These are phyloP conservation scores for Xylaria multiplex DNA, from an alignment of 2,329 filamentous ascomycete species.

Conservation along the genomic window DNA sequence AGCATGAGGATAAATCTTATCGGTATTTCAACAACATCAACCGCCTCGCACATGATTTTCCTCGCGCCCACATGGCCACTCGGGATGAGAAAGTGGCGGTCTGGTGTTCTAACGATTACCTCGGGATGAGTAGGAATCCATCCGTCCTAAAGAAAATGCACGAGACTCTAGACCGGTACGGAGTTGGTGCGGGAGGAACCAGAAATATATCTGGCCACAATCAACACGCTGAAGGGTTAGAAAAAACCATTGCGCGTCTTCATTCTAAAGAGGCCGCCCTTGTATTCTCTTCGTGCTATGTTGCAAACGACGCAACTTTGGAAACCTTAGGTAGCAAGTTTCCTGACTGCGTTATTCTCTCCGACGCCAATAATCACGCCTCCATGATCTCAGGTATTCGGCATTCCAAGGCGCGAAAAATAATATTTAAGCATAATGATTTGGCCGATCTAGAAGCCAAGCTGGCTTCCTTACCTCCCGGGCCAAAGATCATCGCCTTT, in stretches of 20 bases:
- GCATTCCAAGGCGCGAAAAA: slow-evolving; percentile 94
- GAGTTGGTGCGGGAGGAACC: slow-evolving; percentile 93
- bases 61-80: slow-evolving; percentile 83
- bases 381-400: slow-evolving; percentile 99
- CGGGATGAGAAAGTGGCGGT: slow-evolving; percentile 89
- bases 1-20: slow-evolving; percentile 99
- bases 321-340: slow-evolving; percentile 93
- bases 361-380: slow-evolving; percentile 95
- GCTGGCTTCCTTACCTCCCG: slow-evolving; percentile 82
- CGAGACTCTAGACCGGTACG: slow-evolving; percentile 90
- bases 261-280: slow-evolving; percentile 92
- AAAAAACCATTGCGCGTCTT: slow-evolving; percentile 82
- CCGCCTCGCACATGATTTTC: slow-evolving; percentile 93
- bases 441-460: slow-evolving; percentile 89
- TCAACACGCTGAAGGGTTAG: slow-evolving; percentile 86
- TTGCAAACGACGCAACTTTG: slow-evolving; percentile 96
- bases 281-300: slow-evolving; percentile 97
- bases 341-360: slow-evolving; percentile 93
- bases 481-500: slow-evolving; percentile 98
- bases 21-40: slow-evolving; percentile 99
- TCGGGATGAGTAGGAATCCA: slow-evolving; percentile 94
- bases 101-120: slow-evolving; percentile 99
- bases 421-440: slow-evolving; percentile 99
- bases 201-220: slow-evolving; percentile 99
- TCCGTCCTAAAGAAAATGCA: slow-evolving; percentile 92